Percentiles rank a stretch among this genome's conserved stretches.
Evolutionary conservation across 257 asterid species (phyloP).

Genomic region (Striga asiatica): DNA sequence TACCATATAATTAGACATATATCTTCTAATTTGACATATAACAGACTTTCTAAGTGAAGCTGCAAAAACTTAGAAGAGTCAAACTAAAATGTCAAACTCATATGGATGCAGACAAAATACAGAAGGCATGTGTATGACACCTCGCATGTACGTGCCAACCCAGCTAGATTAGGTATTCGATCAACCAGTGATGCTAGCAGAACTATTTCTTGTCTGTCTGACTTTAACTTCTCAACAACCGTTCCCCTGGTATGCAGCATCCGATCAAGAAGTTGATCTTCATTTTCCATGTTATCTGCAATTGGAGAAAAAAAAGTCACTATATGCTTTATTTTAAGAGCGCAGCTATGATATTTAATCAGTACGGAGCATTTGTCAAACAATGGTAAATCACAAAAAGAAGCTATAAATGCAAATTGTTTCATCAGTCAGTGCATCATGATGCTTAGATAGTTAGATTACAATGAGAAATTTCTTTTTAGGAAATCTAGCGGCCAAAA

Average conservation of each 20-base stretch:
- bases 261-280: conserved; percentile 68
- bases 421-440: too few relatives aligned
- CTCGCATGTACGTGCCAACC: conserved; percentile 93
- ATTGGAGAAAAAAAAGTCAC: conserved; percentile 13
- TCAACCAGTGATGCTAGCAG: conserved; percentile 81
- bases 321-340: not conserved
- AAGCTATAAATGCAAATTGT: too few relatives aligned
- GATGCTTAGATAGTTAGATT: too few relatives aligned
- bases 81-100: not conserved
- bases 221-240: conserved; percentile 47
- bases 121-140: conserved; percentile 20
- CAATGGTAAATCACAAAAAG: too few relatives aligned
- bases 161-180: conserved; percentile 97
- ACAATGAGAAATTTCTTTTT: too few relatives aligned
- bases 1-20: conserved; percentile 13
- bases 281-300: conserved; percentile 59
- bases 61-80: conserved; percentile 1
- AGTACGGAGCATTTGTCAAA: too few relatives aligned
- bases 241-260: conserved; percentile 51
- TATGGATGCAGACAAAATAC: conserved; percentile 3
- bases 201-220: conserved; percentile 62
- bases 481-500: too few relatives aligned
- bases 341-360: not conserved
- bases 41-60: not conserved
- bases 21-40: conserved; percentile 8